Percentiles rank a stretch among this genome's conserved stretches.
These are phyloP conservation scores for Picea mariana DNA, from an alignment of 83 land plant species.

Conservation along the genomic window DNA sequence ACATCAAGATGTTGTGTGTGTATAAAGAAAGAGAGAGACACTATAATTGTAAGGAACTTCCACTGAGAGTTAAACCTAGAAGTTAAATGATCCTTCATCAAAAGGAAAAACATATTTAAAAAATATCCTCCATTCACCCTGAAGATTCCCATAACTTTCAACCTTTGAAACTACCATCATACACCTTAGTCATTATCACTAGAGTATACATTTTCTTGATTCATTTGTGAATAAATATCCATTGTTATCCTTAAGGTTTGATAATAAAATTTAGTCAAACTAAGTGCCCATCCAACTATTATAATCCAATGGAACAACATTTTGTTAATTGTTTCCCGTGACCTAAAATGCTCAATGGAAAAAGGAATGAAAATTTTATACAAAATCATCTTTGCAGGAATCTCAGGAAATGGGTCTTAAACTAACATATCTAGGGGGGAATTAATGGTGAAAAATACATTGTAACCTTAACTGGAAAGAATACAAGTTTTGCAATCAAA, in stretches of 20 bases:
- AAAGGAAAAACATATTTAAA: no score
- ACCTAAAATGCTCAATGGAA: slow-evolving; percentile 88
- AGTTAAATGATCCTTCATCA: no score
- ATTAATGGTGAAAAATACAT: slow-evolving; percentile 77
- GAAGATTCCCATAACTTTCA: no score
- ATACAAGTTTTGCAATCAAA: slow-evolving; percentile 92
- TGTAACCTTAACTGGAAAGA: slow-evolving; percentile 89
- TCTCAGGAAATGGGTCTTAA: slow-evolving; percentile 94
- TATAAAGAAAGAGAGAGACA: no score
- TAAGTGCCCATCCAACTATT: slow-evolving; percentile 89
- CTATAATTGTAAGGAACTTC: no score
- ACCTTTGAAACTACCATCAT: no score
- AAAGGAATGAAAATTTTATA: slow-evolving; percentile 94
- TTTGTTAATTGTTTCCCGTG: slow-evolving; percentile 74
- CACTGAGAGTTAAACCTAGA: no score
- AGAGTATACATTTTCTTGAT: no score
- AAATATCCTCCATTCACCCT: no score
- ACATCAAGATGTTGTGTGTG: no score
- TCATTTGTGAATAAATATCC: no score
- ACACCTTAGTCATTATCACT: no score
- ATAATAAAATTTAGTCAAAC: slow-evolving; percentile 78
- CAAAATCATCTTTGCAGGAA: slow-evolving; percentile 90
- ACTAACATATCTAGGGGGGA: slow-evolving; percentile 87
- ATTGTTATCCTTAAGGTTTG: slow-evolving; percentile 25
- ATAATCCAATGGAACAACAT: slow-evolving; percentile 81